Evolutionary conservation across 1,284 basidiomycete genomes (phyloP).

Genomic region (Ustilago crameri): DNA sequence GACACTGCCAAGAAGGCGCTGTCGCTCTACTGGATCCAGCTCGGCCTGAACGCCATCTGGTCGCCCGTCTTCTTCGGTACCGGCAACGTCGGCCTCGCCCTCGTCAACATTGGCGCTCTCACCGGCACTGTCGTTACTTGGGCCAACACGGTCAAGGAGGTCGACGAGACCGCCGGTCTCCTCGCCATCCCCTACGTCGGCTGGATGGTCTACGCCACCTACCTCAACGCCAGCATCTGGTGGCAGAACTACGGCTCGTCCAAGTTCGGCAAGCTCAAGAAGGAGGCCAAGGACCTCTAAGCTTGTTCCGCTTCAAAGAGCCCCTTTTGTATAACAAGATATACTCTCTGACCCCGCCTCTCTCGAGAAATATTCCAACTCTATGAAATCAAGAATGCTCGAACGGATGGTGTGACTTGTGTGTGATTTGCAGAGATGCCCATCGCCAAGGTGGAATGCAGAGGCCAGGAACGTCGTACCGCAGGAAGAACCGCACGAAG

Average conservation of each 20-base stretch:
- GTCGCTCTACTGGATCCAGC: constrained; percentile 77
- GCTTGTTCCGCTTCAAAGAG: neutral
- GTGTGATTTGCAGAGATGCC: no score
- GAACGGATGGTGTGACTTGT: no score
- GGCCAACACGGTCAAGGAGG: constrained; percentile 54
- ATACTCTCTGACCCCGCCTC: no score
- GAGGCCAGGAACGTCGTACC: no score
- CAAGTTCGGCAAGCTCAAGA: constrained; percentile 52
- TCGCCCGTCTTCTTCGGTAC: constrained; percentile 78
- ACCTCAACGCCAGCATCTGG: constrained; percentile 77
- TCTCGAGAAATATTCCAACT: no score
- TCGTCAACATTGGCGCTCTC: constrained; percentile 75
- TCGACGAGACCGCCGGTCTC: constrained; percentile 61
- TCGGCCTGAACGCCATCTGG: constrained; percentile 77
- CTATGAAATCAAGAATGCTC: no score
- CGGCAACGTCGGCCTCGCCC: constrained; percentile 69
- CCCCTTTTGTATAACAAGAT: constrained; percentile 1
- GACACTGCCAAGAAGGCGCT: constrained; percentile 74
- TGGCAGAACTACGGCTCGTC: constrained; percentile 67
- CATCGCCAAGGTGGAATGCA: no score
- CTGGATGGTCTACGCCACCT: constrained; percentile 77
- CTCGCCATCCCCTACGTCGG: constrained; percentile 54
- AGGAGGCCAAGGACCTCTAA: constrained; percentile 53
- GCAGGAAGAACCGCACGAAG: no score
- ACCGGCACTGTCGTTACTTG: constrained; percentile 74